Evolutionary conservation across 306 rosid genomes (phyloP).

Genomic region (Castanospermum australe): DNA sequence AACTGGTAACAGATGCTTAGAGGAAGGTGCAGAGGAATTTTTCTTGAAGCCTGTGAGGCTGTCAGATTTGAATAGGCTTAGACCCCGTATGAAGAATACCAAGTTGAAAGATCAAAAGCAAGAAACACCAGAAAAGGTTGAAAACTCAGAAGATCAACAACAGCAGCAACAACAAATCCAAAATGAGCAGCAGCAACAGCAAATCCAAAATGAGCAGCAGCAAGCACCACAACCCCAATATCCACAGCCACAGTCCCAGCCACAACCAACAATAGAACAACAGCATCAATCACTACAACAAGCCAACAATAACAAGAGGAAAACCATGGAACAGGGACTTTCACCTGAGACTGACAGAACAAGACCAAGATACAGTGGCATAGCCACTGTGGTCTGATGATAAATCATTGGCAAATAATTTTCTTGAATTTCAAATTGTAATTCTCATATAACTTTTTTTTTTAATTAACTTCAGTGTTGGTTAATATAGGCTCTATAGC

Average conservation of each 20-base stretch:
- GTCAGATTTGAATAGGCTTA: slow-evolving; percentile 69
- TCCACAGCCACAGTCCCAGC: neutral
- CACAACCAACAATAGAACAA: slow-evolving; percentile 26
- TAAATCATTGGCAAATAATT: slow-evolving; percentile 27
- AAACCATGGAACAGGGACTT: slow-evolving; percentile 71
- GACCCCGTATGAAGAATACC: slow-evolving; percentile 74
- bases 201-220: slow-evolving; percentile 15
- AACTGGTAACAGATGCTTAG: slow-evolving; percentile 66
- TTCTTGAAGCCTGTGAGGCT: slow-evolving; percentile 88
- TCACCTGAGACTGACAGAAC: slow-evolving; percentile 87
- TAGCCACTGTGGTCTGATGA: slow-evolving; percentile 72
- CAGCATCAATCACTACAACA: slow-evolving; percentile 43
- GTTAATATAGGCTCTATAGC: slow-evolving; percentile 47
- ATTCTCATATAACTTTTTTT: slow-evolving; percentile 29
- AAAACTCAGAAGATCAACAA: slow-evolving; percentile 30
- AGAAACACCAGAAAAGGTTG: slow-evolving; percentile 32
- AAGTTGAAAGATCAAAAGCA: slow-evolving; percentile 50
- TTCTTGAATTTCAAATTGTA: slow-evolving; percentile 37
- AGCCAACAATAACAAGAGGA: slow-evolving; percentile 69
- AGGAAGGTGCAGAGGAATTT: slow-evolving; percentile 95
- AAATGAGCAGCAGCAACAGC: neutral
- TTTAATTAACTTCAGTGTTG: slow-evolving; percentile 38
- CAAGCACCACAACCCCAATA: slow-evolving; percentile 13
- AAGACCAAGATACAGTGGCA: slow-evolving; percentile 78
- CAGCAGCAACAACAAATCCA: slow-evolving; percentile 13